A percentile compares a stretch with the other conserved stretches of the same genome.
Conservation (phyloP, 306 rosid genomes). For the Erythrophleum fordii region DNA sequence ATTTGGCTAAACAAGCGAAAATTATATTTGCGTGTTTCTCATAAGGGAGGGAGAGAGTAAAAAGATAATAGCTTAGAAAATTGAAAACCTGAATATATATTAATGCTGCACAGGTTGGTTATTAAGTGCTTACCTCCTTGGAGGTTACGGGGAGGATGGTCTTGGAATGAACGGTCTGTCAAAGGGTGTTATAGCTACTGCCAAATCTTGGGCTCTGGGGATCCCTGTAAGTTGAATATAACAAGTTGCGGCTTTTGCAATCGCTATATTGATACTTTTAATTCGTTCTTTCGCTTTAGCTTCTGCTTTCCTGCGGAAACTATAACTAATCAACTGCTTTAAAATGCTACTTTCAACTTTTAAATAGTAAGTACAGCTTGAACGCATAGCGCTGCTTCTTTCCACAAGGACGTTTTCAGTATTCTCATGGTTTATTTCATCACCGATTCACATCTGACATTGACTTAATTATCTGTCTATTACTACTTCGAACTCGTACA, state of each 20-base stretch:
- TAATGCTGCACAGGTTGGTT: conserved; percentile 75
- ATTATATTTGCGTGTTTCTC: neutral
- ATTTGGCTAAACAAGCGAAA: neutral
- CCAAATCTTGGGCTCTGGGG: conserved; percentile 91
- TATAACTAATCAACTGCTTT: too few species aligned
- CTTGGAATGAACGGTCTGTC: conserved; percentile 83
- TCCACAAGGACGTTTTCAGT: conserved; percentile 8
- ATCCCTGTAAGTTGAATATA: conserved; percentile 71
- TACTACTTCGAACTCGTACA: neutral
- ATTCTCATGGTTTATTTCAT: conserved; percentile 7
- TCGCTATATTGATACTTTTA: neutral
- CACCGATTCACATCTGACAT: neutral
- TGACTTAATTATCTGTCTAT: neutral
- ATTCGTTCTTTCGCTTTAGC: conserved; percentile 1
- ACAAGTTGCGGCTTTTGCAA: neutral
- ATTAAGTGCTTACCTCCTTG: conserved; percentile 91
- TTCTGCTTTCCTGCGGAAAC: neutral
- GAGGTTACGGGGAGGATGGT: conserved; percentile 88
- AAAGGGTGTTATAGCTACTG: conserved; percentile 74
- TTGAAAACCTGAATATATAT: conserved; percentile 29
- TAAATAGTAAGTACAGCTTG: conserved; percentile 21
- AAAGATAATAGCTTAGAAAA: neutral
- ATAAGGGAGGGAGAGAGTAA: neutral
- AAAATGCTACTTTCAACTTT: neutral
- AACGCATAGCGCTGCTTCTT: conserved; percentile 4